Conservation (phyloP, 306 rosid genomes). For the Lotus japonicus region DNA sequence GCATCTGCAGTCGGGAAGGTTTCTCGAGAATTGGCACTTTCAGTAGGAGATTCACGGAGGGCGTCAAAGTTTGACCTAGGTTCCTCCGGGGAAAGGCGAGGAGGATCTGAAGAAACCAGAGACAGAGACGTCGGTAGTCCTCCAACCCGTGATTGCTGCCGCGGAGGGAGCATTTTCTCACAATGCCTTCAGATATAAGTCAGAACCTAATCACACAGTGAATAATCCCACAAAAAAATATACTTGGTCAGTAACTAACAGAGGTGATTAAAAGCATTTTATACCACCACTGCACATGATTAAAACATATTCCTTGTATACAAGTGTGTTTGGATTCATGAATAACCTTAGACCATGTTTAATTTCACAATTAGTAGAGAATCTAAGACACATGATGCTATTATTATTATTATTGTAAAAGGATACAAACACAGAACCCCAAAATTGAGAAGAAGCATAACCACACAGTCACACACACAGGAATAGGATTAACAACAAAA, state of each 20-base stretch:
- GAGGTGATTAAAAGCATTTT: neutral
- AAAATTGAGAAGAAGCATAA: too few relatives aligned
- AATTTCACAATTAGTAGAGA: too few relatives aligned
- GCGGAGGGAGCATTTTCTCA: slow-evolving; percentile 68
- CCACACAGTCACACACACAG: too few relatives aligned
- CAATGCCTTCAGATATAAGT: slow-evolving; percentile 40
- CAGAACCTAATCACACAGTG: slow-evolving; percentile 51
- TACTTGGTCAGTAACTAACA: slow-evolving; percentile 18
- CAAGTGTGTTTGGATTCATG: too few relatives aligned
- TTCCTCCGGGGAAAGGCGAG: slow-evolving; percentile 75
- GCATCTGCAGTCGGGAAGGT: slow-evolving; percentile 80
- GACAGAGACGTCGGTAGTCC: slow-evolving; percentile 79
- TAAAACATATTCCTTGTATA: neutral
- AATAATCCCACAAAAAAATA: slow-evolving; percentile 34
- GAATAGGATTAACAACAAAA: too few relatives aligned
- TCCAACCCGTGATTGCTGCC: slow-evolving; percentile 75
- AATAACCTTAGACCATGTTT: too few relatives aligned
- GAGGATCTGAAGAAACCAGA: slow-evolving; percentile 73
- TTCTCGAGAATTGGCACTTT: slow-evolving; percentile 92
- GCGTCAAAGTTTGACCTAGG: slow-evolving; percentile 76
- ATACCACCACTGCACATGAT: neutral
- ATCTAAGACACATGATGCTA: too few relatives aligned
- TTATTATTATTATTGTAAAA: too few relatives aligned
- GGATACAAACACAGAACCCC: too few relatives aligned
- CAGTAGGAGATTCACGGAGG: slow-evolving; percentile 78